These are phyloP conservation scores for Adansonia rubrostipa DNA, from an alignment of 441 rosid species.

Conservation along the genomic window DNA sequence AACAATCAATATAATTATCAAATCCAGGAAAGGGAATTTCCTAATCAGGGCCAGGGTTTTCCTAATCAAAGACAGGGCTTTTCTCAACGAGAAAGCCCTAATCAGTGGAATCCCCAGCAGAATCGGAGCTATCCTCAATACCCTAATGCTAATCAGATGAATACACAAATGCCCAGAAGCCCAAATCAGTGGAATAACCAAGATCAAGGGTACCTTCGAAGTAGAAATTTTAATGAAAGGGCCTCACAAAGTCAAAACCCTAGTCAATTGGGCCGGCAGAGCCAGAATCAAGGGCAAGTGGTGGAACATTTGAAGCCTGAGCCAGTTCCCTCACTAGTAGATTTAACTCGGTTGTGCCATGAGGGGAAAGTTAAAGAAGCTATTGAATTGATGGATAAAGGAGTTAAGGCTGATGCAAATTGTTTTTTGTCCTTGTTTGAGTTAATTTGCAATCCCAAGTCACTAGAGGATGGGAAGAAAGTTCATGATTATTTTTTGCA, in stretches of 20 bases:
- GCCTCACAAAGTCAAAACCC: slow-evolving; percentile 27
- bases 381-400: slow-evolving; percentile 70
- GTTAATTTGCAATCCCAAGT: slow-evolving; percentile 51
- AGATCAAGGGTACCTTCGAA: slow-evolving; percentile 29
- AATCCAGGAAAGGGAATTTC: not conserved
- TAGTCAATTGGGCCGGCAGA: slow-evolving; percentile 34
- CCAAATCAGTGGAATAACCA: slow-evolving; percentile 52
- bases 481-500: slow-evolving; percentile 86
- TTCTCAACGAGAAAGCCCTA: slow-evolving; percentile 27
- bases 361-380: slow-evolving; percentile 76
- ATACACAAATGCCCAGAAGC: slow-evolving; percentile 37
- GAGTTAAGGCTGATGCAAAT: slow-evolving; percentile 64
- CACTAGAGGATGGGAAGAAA: slow-evolving; percentile 77
- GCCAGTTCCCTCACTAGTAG: slow-evolving; percentile 45
- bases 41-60: not conserved
- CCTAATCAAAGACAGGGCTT: not conserved
- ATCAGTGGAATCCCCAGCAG: slow-evolving; percentile 43
- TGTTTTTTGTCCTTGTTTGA: slow-evolving; percentile 63
- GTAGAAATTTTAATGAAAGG: slow-evolving; percentile 43
- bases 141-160: slow-evolving; percentile 38
- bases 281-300: slow-evolving; percentile 7
- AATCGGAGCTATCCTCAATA: slow-evolving; percentile 30
- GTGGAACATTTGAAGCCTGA: slow-evolving; percentile 24
- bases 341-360: slow-evolving; percentile 57
- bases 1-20: slow-evolving; percentile 10